Conservation (phyloP, 352 stramenopile species). For the Thraustochytrium striatum region DNA sequence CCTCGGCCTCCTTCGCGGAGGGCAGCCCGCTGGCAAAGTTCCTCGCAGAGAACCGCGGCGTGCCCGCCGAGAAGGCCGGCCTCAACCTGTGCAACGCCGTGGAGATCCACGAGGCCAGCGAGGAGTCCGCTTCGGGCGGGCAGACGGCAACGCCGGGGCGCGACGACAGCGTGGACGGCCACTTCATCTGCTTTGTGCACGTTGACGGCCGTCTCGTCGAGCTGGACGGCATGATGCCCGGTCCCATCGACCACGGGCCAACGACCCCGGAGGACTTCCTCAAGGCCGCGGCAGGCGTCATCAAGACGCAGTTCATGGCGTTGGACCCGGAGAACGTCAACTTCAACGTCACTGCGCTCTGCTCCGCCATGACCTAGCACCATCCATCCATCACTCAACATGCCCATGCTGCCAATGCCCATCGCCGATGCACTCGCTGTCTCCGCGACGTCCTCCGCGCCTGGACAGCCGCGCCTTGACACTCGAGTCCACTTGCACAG, state of each 20-base stretch:
- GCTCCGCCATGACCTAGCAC: too few relatives aligned
- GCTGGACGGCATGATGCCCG: conserved; percentile 51
- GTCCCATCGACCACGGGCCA: conserved; percentile 47
- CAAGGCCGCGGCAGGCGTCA: conserved; percentile 39
- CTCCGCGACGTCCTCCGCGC: too few relatives aligned
- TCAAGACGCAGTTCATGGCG: conserved; percentile 50
- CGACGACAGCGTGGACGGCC: conserved; percentile 44
- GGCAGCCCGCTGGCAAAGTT: conserved; percentile 17
- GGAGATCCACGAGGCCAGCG: conserved; percentile 35
- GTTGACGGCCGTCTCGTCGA: conserved; percentile 40
- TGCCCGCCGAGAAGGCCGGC: conserved; percentile 4
- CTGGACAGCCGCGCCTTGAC: too few relatives aligned
- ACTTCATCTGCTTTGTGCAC: conserved; percentile 52
- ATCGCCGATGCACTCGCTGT: too few relatives aligned
- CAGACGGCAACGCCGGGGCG: conserved; percentile 44
- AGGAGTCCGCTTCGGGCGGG: conserved; percentile 37
- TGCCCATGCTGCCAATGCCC: too few relatives aligned
- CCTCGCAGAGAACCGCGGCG: conserved; percentile 14
- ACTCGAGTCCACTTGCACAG: too few relatives aligned
- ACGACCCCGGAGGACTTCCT: conserved; percentile 29
- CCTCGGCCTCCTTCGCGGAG: neutral
- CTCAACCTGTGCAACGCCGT: neutral
- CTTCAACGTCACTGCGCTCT: conserved; percentile 51
- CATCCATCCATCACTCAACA: too few relatives aligned
- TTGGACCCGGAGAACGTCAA: conserved; percentile 48